These are phyloP conservation scores for Schrenkiella parvula DNA, from an alignment of 345 rosid genomes.

Conservation along the genomic window DNA sequence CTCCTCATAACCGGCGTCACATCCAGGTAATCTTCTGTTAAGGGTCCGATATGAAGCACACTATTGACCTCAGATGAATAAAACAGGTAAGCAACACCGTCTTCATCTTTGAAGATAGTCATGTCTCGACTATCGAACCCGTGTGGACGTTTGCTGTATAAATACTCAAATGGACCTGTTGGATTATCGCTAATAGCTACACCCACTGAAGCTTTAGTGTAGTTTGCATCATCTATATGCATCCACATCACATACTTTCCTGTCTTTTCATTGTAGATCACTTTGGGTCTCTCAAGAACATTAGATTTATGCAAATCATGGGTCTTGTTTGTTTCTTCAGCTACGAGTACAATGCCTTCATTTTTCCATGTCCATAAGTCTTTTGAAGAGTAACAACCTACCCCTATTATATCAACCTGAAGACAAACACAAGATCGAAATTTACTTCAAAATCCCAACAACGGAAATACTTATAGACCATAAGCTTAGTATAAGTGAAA, in stretches of 20 bases:
- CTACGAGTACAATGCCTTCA: conserved; percentile 77
- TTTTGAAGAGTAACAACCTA: conserved; percentile 91
- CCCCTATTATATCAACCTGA: conserved; percentile 95
- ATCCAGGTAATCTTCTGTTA: conserved; percentile 67
- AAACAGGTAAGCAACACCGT: conserved; percentile 67
- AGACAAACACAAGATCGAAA: background rate
- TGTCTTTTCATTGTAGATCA: conserved; percentile 65
- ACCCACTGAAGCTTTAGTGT: conserved; percentile 91
- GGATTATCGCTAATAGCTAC: conserved; percentile 69
- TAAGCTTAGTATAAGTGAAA: background rate
- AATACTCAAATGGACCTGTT: conserved; percentile 75
- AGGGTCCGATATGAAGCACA: conserved; percentile 85
- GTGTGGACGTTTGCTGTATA: conserved; percentile 75
- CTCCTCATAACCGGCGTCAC: conserved; percentile 48
- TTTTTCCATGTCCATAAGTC: conserved; percentile 92
- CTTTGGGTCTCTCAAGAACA: conserved; percentile 95
- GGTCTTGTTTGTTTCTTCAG: conserved; percentile 63
- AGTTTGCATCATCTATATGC: conserved; percentile 89
- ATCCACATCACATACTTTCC: conserved; percentile 95
- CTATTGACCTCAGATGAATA: conserved; percentile 89
- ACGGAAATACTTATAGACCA: background rate
- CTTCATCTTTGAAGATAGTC: conserved; percentile 89
- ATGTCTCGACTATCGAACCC: conserved; percentile 89
- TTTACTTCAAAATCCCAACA: background rate
- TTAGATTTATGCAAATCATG: conserved; percentile 81